Base-by-base conservation (phyloP, 768 basidiomycete genomes). In the Lyophyllum decastes region DNA sequence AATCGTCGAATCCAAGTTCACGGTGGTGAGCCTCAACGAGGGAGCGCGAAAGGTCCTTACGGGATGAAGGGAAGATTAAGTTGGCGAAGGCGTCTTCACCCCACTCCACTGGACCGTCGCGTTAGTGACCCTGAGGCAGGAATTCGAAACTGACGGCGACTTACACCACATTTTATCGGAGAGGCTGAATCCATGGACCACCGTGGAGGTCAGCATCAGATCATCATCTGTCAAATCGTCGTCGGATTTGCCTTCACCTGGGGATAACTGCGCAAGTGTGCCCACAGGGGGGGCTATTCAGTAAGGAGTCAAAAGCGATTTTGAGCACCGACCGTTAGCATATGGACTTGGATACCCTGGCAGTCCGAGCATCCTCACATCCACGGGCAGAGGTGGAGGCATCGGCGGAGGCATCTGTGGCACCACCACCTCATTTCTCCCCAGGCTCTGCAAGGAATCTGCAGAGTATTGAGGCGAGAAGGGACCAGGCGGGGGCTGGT, bases 101-200 rank as follows among this genome's bases (percentile, higher is more conserved):
- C 83, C 85, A 87, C 65, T 84, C 86, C 59, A 87, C 85, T 87
- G 11, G 2, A 43, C 19, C 19, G 12, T 14, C 21, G 11, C 26
- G 46, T 35, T 84, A 71, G 14, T 82, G 82, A 19, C 25, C 19
- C 8, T 11, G 27, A 35, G 6, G 38, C 21, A 34, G n/a, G 21
- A 34, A 25, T 33, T 12, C 7, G n/a, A 19, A 3, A 16, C 9
- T 30, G 30, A 30, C 16, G 8, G 1, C 49, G 0, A 76, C 83
- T 61, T 64, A 85, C 84, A 68, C 85, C 85, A 86, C 6, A 76
- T 62, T 67, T 87, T 87, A 57, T 84, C 84, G 6, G 70, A 61
- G 46, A 88, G 69, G 68, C 85, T 85, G 69, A 88, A 89, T 0
- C 85, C 86, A 58, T 83, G 83, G 2, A 87, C 79, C 35, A 82